Evolutionary conservation across 2,329 filamentous ascomycete species (phyloP), one percentile per base, ranked within the genome.

Genomic region (Aspergillus sp.): DNA sequence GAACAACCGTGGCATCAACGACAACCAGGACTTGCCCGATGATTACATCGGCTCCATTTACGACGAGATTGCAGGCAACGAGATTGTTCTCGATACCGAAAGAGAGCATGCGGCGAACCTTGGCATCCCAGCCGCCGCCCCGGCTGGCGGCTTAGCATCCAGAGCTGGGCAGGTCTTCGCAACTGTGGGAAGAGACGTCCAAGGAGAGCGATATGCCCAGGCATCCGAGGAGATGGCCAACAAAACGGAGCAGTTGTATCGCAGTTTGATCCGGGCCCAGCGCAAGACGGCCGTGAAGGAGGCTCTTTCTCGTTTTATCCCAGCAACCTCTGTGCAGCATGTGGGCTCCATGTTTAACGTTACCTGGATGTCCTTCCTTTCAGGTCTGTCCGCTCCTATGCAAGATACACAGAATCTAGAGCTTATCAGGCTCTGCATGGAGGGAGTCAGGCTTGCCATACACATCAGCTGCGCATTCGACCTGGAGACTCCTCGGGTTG

Each of bases 281-380:
- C 79, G 84, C 30, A 80, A 78, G 49, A 91, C 84, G 38, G 78
- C 84, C 2, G 66, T 82, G 26, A 81, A 82, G 56, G 73, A 55
- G 64, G 78, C 66, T n/a, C 61, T 59, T 49, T 80, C 69, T 62
- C 78, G 67, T 36, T 98, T 91, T 59, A 93, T 98, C 34, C 83
- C 86, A 1, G 91, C 91, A 3, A 91, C 86, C 1, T 96, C 88
- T 0, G 88, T 86, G 56, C 89, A 86, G 48, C 91, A 98, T 57
- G 83, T 95, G 30, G 91, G 91, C 0, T 86, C 91, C 1, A 98
- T 98, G 91, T 96, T 98, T 53, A 88, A 94, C 49, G 86, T 94
- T 15, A 93, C 86, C 0, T 98, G 91, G 91, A 98, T 96, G 89
- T 94, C 89, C 7, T 93, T 95, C 59, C 82, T 98, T 51, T 96